A percentile compares a stretch with the other conserved stretches of the same genome.
Evolutionary conservation across 169 alveolate species (phyloP).

Genomic region (Plasmodium blacklocki): DNA sequence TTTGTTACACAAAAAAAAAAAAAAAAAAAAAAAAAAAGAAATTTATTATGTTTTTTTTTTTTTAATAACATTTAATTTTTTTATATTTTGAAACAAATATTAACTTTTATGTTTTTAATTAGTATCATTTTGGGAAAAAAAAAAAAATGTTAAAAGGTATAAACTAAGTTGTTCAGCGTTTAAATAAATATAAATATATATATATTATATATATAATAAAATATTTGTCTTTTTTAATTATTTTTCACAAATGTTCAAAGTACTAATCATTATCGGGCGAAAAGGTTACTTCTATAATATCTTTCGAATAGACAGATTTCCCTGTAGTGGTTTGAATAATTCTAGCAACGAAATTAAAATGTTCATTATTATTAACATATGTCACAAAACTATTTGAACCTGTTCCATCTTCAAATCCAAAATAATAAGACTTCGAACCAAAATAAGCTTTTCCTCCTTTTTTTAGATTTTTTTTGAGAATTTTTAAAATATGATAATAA

Average conservation of each 20-base stretch:
- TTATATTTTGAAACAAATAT: constrained; percentile 20
- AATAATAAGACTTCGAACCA: constrained; percentile 71
- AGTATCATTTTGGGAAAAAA: neutral
- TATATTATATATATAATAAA: too few species aligned
- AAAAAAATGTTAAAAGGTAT: too few species aligned
- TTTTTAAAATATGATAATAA: constrained; percentile 45
- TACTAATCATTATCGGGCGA: neutral
- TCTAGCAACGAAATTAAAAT: constrained; percentile 25
- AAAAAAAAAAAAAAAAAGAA: neutral
- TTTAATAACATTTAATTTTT: neutral
- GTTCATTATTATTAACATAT: constrained; percentile 55
- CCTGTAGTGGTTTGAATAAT: constrained; percentile 33
- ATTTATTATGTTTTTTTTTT: too few species aligned
- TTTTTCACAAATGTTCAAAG: neutral
- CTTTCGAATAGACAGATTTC: constrained; percentile 60
- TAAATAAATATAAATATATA: too few species aligned
- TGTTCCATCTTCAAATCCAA: constrained; percentile 74
- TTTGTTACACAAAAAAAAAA: neutral
- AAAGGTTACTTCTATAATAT: constrained; percentile 58
- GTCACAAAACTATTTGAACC: constrained; percentile 57
- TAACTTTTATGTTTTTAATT: constrained; percentile 50
- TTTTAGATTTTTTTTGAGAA: constrained; percentile 23
- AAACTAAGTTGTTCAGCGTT: too few species aligned
- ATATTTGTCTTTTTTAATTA: too few species aligned
- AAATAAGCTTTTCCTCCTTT: constrained; percentile 55